phyloP scores from a whole-genome alignment of 495 filamentous ascomycete genomes.

The Patellaria atrata region DNA sequence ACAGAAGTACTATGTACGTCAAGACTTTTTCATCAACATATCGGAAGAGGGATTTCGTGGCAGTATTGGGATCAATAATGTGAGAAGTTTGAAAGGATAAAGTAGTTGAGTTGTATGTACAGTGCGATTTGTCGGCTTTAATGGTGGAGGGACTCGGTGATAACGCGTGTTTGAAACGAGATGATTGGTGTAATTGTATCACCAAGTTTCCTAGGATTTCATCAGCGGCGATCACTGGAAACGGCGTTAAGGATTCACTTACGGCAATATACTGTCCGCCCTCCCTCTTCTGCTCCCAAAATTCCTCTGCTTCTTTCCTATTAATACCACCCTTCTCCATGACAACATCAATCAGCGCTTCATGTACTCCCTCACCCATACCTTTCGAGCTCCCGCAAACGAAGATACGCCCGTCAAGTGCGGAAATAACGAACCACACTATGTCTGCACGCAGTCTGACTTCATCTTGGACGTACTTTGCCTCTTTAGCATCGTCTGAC shows the following conservation, averaged over 20 bases:
- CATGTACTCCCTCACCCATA: conserved; percentile 93
- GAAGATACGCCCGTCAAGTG: conserved; percentile 83
- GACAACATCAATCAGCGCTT: conserved; percentile 28
- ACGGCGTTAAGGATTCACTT: conserved; percentile 8
- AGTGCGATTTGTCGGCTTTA: too few species aligned
- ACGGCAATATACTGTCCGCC: conserved; percentile 31
- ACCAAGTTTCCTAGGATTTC: too few species aligned
- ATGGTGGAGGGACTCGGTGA: too few species aligned
- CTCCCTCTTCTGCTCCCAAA: conserved; percentile 29
- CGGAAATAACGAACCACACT: conserved; percentile 93
- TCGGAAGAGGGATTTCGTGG: too few species aligned
- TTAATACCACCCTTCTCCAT: conserved; percentile 43
- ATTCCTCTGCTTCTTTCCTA: conserved; percentile 37
- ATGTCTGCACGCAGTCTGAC: conserved; percentile 69
- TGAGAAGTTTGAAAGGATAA: too few species aligned
- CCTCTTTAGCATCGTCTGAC: conserved; percentile 13
- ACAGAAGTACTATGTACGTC: too few species aligned
- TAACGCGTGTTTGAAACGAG: too few species aligned
- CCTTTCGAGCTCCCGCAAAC: conserved; percentile 89
- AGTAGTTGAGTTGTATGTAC: too few species aligned
- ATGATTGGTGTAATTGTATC: too few species aligned
- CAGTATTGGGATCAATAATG: too few species aligned
- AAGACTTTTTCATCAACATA: too few species aligned
- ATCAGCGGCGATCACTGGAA: too few species aligned
- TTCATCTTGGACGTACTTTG: conserved; percentile 32